Conservation (phyloP, 768 basidiomycete genomes). For the Lyophyllum atratum region DNA sequence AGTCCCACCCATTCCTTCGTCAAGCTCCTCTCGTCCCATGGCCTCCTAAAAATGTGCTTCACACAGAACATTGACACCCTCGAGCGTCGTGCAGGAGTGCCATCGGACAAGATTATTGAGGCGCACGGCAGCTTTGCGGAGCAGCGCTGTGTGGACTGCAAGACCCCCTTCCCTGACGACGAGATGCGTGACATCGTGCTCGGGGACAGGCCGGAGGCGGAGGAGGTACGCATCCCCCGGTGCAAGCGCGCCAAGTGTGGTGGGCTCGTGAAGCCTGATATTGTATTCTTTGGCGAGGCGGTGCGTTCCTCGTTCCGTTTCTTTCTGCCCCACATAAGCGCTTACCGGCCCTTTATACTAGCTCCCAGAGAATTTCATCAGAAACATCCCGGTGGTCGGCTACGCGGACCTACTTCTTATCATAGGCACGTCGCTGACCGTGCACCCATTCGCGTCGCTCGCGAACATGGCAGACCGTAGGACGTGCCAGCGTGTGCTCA, state of each 20-base stretch:
- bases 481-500: slow-evolving; percentile 77
- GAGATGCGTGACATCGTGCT: slow-evolving; percentile 54
- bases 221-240: slow-evolving; percentile 62
- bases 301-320: slow-evolving; percentile 38
- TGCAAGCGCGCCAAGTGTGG: slow-evolving; percentile 56
- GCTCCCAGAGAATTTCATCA: slow-evolving; percentile 76
- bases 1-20: slow-evolving; percentile 92
- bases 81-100: slow-evolving; percentile 81
- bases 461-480: slow-evolving; percentile 49
- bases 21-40: slow-evolving; percentile 70
- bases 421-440: slow-evolving; percentile 87
- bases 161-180: slow-evolving; percentile 54
- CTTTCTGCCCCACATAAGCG: background rate
- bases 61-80: slow-evolving; percentile 95
- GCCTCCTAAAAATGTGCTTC: slow-evolving; percentile 74
- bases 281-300: slow-evolving; percentile 89
- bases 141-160: slow-evolving; percentile 82
- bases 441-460: slow-evolving; percentile 86
- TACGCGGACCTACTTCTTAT: slow-evolving; percentile 87
- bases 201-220: slow-evolving; percentile 5
- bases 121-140: slow-evolving; percentile 95
- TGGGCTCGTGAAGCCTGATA: slow-evolving; percentile 90
- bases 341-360: slow-evolving; percentile 25
- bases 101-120: slow-evolving; percentile 77
- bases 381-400: slow-evolving; percentile 49